Evolutionary conservation across 2,329 filamentous ascomycete genomes (phyloP), one percentile per base, ranked within the genome.

Genomic region (Fusarium abutilonis): DNA sequence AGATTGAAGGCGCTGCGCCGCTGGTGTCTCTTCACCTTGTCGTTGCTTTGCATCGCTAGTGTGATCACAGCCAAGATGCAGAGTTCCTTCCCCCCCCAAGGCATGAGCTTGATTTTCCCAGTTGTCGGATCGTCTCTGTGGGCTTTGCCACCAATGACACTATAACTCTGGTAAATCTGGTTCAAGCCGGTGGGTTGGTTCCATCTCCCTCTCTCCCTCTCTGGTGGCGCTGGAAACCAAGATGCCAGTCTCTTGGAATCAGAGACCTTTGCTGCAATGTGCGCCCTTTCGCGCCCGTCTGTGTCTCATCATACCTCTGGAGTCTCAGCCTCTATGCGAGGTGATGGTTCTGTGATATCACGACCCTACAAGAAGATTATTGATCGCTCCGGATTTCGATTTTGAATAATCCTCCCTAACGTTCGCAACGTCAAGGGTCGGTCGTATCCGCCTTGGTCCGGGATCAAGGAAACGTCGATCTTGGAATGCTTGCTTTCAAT

Each of bases 271-370:
- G 34, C 34, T 36, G 19, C 52, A 34, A 39, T 48, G 36, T 11
- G 19, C 46, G 36, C 29, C 42, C 35, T 47, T 48, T 46, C 41
- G 31, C 29, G 44, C 38, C 51, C 38, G 44, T 42, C 47, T 42
- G 9, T 51, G 58, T 63, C 62, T 64, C 57, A 51, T 35, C 19
- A 19, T 47, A 17, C 44, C 57, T 66, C 42, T 65, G 43, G 63
- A 31, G 57, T 47, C 42, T 19, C 38, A 9, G 15, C 6, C 15
- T 38, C 23, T 45, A 40, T 15, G 42, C 23, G 39, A 52, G 55
- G 21, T 45, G 32, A 13, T 39, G 31, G 44, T 40, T 26, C 36
- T 23, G 17, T 42, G 38, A 32, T 47, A 42, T 57, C 58, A 14
- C 26, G 23, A 61, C 41, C 23, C 28, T 17, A 4, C 23, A 7